Conservation (phyloP, 768 basidiomycete genomes). For the Austroboletus festivus region DNA sequence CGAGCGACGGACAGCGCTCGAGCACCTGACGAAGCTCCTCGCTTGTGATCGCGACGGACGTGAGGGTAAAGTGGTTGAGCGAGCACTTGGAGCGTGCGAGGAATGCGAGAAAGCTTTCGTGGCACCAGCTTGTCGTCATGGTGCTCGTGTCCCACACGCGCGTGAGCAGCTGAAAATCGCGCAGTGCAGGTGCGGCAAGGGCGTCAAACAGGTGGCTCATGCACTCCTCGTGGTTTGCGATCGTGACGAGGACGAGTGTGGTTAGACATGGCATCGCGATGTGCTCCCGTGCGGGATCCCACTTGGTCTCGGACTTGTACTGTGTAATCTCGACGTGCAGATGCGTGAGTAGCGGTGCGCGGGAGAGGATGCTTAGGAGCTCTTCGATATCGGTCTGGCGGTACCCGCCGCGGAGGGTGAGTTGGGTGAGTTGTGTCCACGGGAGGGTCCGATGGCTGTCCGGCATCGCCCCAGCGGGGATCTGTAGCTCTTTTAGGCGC, state of each 20-base stretch:
- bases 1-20: constrained; percentile 30
- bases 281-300: constrained; percentile 19
- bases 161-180: constrained; percentile 32
- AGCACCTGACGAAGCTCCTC: constrained; percentile 23
- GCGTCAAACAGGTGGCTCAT: constrained; percentile 26
- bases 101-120: constrained; percentile 26
- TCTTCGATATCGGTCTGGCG: constrained; percentile 25
- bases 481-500: constrained; percentile 24
- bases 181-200: constrained; percentile 19
- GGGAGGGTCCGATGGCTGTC: constrained; percentile 32
- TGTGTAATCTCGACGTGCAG: constrained; percentile 33
- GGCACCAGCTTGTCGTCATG: constrained; percentile 29
- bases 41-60: constrained; percentile 22
- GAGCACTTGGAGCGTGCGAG: constrained; percentile 27
- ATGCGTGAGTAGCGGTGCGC: constrained; percentile 25
- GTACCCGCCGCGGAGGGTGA: constrained; percentile 30
- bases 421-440: constrained; percentile 32
- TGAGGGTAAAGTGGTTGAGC: constrained; percentile 31
- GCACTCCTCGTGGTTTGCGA: constrained; percentile 29
- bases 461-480: constrained; percentile 31
- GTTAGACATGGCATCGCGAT: constrained; percentile 30
- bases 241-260: constrained; percentile 31
- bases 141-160: constrained; percentile 32
- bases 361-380: constrained; percentile 24
- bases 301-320: constrained; percentile 28